Conservation (phyloP, 768 basidiomycete genomes). For the Pleurotus pulmonarius region DNA sequence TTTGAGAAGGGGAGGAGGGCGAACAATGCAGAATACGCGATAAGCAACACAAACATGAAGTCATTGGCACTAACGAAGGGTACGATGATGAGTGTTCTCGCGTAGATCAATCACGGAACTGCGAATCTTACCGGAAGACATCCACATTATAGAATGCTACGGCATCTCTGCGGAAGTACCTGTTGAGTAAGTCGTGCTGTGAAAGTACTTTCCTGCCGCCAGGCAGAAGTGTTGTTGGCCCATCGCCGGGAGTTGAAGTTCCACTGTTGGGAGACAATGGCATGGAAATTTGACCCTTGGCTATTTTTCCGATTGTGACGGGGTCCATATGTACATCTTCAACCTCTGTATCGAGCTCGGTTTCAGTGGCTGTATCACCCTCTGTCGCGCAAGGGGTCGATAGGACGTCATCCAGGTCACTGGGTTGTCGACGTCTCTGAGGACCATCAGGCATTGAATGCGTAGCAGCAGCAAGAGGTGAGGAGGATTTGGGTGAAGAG, state of each 20-base stretch:
- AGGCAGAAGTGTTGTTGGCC: not conserved
- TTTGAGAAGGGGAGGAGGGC: conserved; percentile 48
- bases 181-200: conserved; percentile 85
- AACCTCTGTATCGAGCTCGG: conserved; percentile 59
- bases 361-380: conserved; percentile 71
- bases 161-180: conserved; percentile 87
- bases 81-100: conserved; percentile 5
- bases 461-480: conserved; percentile 14
- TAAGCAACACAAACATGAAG: conserved; percentile 70
- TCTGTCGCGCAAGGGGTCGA: conserved; percentile 67
- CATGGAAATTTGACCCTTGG: not conserved
- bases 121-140: conserved; percentile 63
- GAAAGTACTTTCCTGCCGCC: conserved; percentile 32
- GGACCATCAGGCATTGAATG: conserved; percentile 12
- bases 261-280: not conserved
- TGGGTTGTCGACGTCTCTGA: conserved; percentile 14
- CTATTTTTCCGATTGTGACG: not conserved
- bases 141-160: conserved; percentile 82
- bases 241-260: not conserved
- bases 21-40: conserved; percentile 61
- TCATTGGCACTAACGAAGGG: conserved; percentile 71
- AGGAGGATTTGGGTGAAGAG: conserved; percentile 9
- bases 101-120: conserved; percentile 12
- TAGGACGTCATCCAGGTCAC: conserved; percentile 21
- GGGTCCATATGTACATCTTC: conserved; percentile 28